A percentile compares a stretch with the other conserved stretches of the same genome.
Conservation (phyloP, 352 stramenopile species). For the Phytophthora litchii region DNA sequence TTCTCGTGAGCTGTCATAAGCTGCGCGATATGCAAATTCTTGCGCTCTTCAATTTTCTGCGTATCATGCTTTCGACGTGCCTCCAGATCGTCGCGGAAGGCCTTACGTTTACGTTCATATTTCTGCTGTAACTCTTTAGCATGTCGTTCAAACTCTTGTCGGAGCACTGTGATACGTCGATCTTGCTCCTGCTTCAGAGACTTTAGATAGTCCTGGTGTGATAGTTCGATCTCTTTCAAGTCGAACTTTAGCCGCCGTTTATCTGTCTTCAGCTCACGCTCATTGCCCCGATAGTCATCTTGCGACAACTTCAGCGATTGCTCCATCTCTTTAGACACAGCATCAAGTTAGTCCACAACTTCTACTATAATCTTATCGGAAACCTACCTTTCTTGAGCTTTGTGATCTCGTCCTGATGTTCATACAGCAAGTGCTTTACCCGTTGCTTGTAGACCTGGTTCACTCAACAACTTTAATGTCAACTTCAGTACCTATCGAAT, state of each 20-base stretch:
- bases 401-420: constrained; percentile 95
- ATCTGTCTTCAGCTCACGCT: constrained; percentile 91
- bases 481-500: background rate
- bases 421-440: constrained; percentile 95
- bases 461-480: background rate
- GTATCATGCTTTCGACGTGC: constrained; percentile 83
- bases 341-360: background rate
- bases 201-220: constrained; percentile 93
- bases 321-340: constrained; percentile 65
- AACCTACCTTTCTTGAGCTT: constrained; percentile 81
- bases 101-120: constrained; percentile 82
- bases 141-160: constrained; percentile 92
- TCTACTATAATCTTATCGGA: background rate
- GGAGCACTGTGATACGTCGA: constrained; percentile 88
- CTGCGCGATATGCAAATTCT: constrained; percentile 92
- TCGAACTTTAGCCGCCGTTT: constrained; percentile 89
- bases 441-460: constrained; percentile 93
- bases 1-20: constrained; percentile 95
- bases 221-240: constrained; percentile 92
- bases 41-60: constrained; percentile 90
- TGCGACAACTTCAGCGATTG: constrained; percentile 90
- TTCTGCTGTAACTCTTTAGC: constrained; percentile 92
- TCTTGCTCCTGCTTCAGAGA: constrained; percentile 94
- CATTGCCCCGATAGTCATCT: constrained; percentile 89
- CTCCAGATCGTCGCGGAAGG: constrained; percentile 87